Evolutionary conservation across 2,329 filamentous ascomycete genomes (phyloP).

Genomic region (Penicillium sp.): DNA sequence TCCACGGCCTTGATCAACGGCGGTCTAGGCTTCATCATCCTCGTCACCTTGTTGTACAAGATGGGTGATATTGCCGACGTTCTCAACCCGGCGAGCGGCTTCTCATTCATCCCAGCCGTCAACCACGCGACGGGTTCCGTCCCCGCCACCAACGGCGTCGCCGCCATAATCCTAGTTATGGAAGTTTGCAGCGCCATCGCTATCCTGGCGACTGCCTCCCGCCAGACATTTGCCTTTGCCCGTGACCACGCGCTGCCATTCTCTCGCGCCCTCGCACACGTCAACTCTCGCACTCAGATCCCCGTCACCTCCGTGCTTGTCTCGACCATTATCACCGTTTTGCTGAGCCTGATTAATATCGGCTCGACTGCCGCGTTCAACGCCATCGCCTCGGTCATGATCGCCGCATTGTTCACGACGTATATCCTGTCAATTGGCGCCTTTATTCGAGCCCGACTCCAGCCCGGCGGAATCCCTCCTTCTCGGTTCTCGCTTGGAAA

Average conservation of each 20-base stretch:
- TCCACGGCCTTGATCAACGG: conserved; percentile 52
- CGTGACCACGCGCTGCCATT: conserved; percentile 45
- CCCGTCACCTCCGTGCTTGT: conserved; percentile 44
- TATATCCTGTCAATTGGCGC: conserved; percentile 49
- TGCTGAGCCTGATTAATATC: conserved; percentile 54
- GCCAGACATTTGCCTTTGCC: conserved; percentile 48
- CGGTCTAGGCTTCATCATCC: conserved; percentile 48
- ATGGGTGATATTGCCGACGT: conserved; percentile 43
- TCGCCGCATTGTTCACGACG: conserved; percentile 53
- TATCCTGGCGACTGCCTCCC: conserved; percentile 34
- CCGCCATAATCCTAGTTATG: conserved; percentile 46
- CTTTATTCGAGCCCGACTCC: conserved; percentile 23
- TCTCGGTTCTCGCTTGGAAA: conserved; percentile 28
- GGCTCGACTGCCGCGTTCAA: conserved; percentile 56
- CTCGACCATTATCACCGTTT: conserved; percentile 35
- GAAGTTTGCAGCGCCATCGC: conserved; percentile 37
- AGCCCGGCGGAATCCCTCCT: conserved; percentile 22
- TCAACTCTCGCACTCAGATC: conserved; percentile 41
- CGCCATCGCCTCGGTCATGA: conserved; percentile 55
- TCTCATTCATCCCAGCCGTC: conserved; percentile 56
- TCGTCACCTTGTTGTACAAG: conserved; percentile 49
- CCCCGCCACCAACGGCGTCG: conserved; percentile 50
- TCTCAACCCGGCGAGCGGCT: conserved; percentile 46
- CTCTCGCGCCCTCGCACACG: conserved; percentile 27
- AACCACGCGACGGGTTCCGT: conserved; percentile 46